Percentiles rank a stretch among this genome's conserved stretches.
phyloP scores from a whole-genome alignment of 2,329 filamentous ascomycete species.

The Neonectria neomacrospora region DNA sequence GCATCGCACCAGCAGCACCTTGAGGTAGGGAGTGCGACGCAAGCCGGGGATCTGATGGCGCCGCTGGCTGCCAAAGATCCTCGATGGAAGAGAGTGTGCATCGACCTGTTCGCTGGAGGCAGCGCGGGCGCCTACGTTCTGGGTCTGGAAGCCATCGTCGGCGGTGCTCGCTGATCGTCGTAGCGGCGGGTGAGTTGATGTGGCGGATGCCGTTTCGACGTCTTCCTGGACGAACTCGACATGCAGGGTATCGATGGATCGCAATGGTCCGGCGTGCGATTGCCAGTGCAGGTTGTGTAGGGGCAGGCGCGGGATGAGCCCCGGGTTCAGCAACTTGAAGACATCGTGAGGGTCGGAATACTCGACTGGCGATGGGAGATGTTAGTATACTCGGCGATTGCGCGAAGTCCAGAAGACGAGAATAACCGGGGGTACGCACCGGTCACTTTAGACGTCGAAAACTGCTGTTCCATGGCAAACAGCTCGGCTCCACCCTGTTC shows the following conservation, averaged over 20 bases:
- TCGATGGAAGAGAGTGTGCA: conserved; percentile 46
- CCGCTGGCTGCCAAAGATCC: conserved; percentile 57
- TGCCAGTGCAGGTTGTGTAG: conserved; percentile 97
- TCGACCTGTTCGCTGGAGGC: conserved; percentile 54
- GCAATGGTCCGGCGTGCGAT: conserved; percentile 87
- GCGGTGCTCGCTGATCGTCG: conserved; percentile 49
- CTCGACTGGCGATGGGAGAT: conserved; percentile 72
- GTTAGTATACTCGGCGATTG: conserved; percentile 30
- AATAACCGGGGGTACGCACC: conserved; percentile 57
- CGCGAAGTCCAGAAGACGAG: not conserved
- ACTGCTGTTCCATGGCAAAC: conserved; percentile 71
- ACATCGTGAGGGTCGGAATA: conserved; percentile 94
- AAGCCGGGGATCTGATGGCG: conserved; percentile 96
- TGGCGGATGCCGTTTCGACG: conserved; percentile 56
- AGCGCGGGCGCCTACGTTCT: conserved; percentile 58
- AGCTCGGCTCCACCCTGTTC: conserved; percentile 42
- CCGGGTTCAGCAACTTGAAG: conserved; percentile 82
- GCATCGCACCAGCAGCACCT: conserved; percentile 87
- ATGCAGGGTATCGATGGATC: conserved; percentile 93
- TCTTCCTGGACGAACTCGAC: conserved; percentile 82
- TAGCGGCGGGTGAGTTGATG: conserved; percentile 44
- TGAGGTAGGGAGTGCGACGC: conserved; percentile 92
- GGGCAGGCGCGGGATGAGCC: conserved; percentile 82
- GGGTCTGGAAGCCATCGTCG: conserved; percentile 72
- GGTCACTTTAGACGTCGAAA: conserved; percentile 81